phyloP scores from a whole-genome alignment of 2,329 filamentous ascomycete genomes.

The Arthrocladium fulminans region DNA sequence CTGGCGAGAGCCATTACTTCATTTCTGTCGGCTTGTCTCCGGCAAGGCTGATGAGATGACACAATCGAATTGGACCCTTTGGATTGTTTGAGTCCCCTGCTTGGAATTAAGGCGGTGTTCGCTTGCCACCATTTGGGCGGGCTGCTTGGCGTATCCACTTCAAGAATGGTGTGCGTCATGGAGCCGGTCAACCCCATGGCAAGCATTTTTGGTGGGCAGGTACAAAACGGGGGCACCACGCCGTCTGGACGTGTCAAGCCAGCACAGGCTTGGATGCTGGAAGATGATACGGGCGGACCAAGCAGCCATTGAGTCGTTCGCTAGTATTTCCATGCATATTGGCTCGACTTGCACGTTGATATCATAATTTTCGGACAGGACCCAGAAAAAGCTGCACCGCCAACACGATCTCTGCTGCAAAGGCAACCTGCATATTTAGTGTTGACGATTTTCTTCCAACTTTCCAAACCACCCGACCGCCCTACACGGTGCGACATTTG shows the following conservation, averaged over 20 bases:
- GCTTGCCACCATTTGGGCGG: too few relatives aligned
- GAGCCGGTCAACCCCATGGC: neutral
- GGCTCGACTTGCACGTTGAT: neutral
- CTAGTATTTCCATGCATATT: neutral
- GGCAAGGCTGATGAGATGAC: too few relatives aligned
- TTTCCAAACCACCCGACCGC: neutral
- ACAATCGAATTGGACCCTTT: too few relatives aligned
- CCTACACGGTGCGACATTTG: too few relatives aligned
- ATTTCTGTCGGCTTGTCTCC: too few relatives aligned
- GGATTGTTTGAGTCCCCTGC: too few relatives aligned
- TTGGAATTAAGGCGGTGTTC: too few relatives aligned
- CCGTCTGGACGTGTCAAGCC: neutral
- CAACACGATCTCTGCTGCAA: neutral
- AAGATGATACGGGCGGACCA: conserved; percentile 5
- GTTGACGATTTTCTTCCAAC: neutral
- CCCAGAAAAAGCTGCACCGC: neutral
- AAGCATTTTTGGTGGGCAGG: neutral
- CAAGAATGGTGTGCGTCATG: neutral
- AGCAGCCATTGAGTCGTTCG: neutral
- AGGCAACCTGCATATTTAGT: neutral
- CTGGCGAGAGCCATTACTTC: too few relatives aligned
- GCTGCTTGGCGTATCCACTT: neutral
- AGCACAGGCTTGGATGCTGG: neutral
- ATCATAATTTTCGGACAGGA: neutral
- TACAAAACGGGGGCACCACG: neutral